These are phyloP conservation scores for Eleusine indica DNA, from an alignment of 176 grass and related monocot species.

Conservation along the genomic window DNA sequence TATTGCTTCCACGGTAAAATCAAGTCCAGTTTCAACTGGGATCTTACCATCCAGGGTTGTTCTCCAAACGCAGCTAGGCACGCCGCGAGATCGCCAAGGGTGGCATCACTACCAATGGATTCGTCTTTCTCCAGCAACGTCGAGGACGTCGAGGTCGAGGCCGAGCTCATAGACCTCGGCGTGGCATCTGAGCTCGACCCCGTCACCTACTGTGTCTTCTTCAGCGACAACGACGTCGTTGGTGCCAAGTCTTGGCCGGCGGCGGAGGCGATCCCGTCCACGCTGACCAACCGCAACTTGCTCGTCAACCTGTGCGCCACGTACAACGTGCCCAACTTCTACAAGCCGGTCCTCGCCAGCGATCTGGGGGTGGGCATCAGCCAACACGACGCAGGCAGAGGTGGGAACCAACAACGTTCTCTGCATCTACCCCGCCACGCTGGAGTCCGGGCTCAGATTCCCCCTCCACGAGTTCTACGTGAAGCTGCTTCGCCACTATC, in stretches of 20 bases:
- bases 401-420: too few species aligned
- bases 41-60: too few species aligned
- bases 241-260: background rate
- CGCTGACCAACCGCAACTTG: background rate
- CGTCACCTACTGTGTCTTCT: background rate
- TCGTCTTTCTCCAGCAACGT: too few species aligned
- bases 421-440: background rate
- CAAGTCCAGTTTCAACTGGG: too few species aligned
- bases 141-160: background rate
- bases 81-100: too few species aligned
- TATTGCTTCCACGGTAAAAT: too few species aligned
- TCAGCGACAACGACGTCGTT: background rate
- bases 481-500: slow-evolving; percentile 11
- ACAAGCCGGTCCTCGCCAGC: too few species aligned
- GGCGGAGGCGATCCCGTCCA: background rate
- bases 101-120: too few species aligned
- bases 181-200: background rate
- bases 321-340: too few species aligned
- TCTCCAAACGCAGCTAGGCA: too few species aligned
- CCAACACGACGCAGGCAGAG: too few species aligned
- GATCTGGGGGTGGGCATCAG: too few species aligned
- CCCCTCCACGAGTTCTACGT: slow-evolving; percentile 13
- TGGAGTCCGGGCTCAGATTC: slow-evolving; percentile 13
- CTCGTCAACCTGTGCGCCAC: background rate
- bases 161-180: background rate